These are phyloP conservation scores for Nowakowskiella sp. DNA, from an alignment of 192 early-diverging fungal species.

Conservation along the genomic window DNA sequence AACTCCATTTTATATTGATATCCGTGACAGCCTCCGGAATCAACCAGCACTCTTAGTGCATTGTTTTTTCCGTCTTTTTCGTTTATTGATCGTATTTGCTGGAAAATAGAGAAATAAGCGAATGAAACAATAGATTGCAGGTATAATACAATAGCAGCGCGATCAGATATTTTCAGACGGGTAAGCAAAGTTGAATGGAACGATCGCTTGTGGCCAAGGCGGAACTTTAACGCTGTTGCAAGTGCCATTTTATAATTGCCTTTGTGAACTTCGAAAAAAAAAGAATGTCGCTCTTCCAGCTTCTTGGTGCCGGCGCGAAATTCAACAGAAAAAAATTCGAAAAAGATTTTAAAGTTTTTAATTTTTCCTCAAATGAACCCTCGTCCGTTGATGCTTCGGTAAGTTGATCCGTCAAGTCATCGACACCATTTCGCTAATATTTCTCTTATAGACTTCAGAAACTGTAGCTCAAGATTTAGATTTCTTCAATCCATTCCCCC, in stretches of 20 bases:
- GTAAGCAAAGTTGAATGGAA: too few species aligned
- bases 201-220: too few species aligned
- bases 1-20: slow-evolving; percentile 48
- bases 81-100: too few species aligned
- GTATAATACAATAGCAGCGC: too few species aligned
- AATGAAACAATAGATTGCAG: too few species aligned
- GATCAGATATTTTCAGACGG: too few species aligned
- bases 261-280: too few species aligned
- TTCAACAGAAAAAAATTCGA: slow-evolving; percentile 81
- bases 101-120: too few species aligned
- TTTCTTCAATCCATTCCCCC: slow-evolving; percentile 20
- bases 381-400: slow-evolving; percentile 7
- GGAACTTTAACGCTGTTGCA: too few species aligned
- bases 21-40: slow-evolving; percentile 48
- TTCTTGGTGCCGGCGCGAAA: slow-evolving; percentile 77
- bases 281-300: too few species aligned
- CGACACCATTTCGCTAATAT: slow-evolving; percentile 9
- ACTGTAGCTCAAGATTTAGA: slow-evolving; percentile 22
- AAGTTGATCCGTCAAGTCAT: slow-evolving; percentile 6
- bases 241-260: too few species aligned
- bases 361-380: slow-evolving; percentile 24
- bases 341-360: slow-evolving; percentile 72
- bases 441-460: not conserved
- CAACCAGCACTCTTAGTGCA: slow-evolving; percentile 34
- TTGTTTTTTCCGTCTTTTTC: too few species aligned